Evolutionary conservation across 2,329 filamentous ascomycete genomes (phyloP).

Genomic region (Venturia oleaginea): DNA sequence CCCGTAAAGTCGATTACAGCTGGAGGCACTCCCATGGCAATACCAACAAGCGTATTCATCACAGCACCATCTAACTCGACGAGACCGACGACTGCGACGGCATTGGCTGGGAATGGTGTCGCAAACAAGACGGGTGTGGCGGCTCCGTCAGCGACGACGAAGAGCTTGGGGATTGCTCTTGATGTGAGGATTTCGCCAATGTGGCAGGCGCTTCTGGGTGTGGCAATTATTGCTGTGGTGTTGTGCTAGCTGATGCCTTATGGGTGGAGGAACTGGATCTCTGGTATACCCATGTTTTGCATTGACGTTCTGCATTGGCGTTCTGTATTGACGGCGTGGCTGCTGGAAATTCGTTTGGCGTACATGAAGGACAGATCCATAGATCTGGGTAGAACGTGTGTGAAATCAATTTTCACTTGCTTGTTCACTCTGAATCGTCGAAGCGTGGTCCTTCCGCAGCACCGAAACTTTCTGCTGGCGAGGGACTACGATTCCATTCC

Average conservation of each 20-base stretch:
- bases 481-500: neutral
- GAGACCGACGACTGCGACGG: neutral
- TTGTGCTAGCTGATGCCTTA: neutral
- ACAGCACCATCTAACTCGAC: neutral
- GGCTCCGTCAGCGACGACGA: neutral
- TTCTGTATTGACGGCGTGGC: neutral
- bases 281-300: conserved; percentile 3
- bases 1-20: neutral
- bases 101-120: neutral
- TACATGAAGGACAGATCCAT: neutral
- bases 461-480: neutral
- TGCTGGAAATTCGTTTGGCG: neutral
- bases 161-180: neutral
- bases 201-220: neutral
- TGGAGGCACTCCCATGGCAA: neutral
- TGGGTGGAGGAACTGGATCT: too few species aligned
- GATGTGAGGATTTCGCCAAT: conserved; percentile 4
- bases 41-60: conserved; percentile 1
- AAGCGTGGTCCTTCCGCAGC: neutral
- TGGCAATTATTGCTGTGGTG: neutral
- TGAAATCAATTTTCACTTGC: neutral
- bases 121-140: neutral
- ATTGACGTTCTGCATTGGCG: neutral
- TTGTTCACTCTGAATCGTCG: neutral
- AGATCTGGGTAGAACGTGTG: neutral